Base-by-base conservation (phyloP, 441 rosid species). In the Dalechampia spathulata region DNA sequence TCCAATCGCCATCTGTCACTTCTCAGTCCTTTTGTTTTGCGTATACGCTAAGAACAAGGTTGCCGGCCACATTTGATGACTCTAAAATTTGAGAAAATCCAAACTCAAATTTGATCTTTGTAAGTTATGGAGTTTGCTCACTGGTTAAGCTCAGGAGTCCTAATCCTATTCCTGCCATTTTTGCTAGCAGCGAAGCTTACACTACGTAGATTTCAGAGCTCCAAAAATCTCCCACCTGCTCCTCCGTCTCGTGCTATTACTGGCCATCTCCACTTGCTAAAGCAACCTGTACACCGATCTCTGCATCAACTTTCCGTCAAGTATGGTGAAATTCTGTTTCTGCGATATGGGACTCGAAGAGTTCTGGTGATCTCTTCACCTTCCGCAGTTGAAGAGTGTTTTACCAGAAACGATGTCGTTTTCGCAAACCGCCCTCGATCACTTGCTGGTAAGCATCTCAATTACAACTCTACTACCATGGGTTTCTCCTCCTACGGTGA, bases 221-320 rank as follows among this genome's bases (percentile, higher is more conserved):
- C 25, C 26, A 47, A 56, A 14, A 72, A 40, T 15, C 44, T 45
- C 40, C 77, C 77, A 5, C 78, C 81, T 2, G 17, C 54, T 37
- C 78, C 75, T 5, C 60, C 67, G 10, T 26, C 51, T 19, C 61
- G 62, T 23, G 73, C 69, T 0, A 40, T 72, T 15, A 17, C 67
- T 0, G 81, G 81, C 27, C 81, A 76, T 49, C 56, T 72, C 46
- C 75, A 72, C 42, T 47, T 72, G 16, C 56, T 72, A 0, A 70
- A 62, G 38, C 15, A 22, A 17, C 74, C 71, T 3, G 7, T 69
- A 2, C 61, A 50, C 34, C 62, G 6, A 26, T 20, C 67, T 17
- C 63, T 70, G 5, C 51, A 57, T 17, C 2, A 43, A 6, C 64
- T 70, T 14, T 28, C 67, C 3, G 10, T 17, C n/a, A 34, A 42